Evolutionary conservation across 805 yeast genomes (phyloP), one percentile per base, ranked within the genome.

Genomic region (Candida yuanshanica): DNA sequence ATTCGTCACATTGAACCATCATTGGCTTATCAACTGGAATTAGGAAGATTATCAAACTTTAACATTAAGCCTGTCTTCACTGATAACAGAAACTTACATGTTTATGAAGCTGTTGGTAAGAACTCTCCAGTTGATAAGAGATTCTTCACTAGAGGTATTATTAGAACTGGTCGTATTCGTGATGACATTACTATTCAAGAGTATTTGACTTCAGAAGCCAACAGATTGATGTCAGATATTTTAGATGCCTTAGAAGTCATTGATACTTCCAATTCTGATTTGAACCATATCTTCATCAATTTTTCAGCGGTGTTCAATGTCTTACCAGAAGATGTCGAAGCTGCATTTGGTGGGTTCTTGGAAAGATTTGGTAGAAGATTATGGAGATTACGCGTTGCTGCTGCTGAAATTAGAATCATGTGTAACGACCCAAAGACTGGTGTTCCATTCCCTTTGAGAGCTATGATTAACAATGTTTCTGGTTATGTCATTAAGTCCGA

Each of bases 1-100:
- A 85, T 93, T 62, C 89, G 99, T 71, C 97, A 93, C 63, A 89
- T 93, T 53, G 98, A 93, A 66, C 99, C 99, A 20, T 96, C 98
- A 33, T 74, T 91, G 56, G 98, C 99, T 39, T 93, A 81, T 84
- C 99, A 93, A 71, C 76, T 93, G 52, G 99, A 93, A 68, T 75
- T 93, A 49, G 91, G 87, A 56, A 81, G 98, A 69, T 74, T 93
- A 66, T 87, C 95, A 35, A 95, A 93, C 71, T 93, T 93, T 70
- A 81, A 87, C 69, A 87, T 91, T 67, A 88, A 83, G 63, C 98
- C 96, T 39, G 86, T 91, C 41, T 85, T 86, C 70, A 86, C 96
- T 44, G 97, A 90, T 65, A 93, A 93, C 74, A 82, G 98, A 70
- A 90, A 91, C 71, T 86, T 93, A 50, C 99, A 93, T 60, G 97